A percentile compares a stretch with the other conserved stretches of the same genome.
Conservation (phyloP, 176 grass and related monocot species). For the Rhipidocladum racemiflorum region DNA sequence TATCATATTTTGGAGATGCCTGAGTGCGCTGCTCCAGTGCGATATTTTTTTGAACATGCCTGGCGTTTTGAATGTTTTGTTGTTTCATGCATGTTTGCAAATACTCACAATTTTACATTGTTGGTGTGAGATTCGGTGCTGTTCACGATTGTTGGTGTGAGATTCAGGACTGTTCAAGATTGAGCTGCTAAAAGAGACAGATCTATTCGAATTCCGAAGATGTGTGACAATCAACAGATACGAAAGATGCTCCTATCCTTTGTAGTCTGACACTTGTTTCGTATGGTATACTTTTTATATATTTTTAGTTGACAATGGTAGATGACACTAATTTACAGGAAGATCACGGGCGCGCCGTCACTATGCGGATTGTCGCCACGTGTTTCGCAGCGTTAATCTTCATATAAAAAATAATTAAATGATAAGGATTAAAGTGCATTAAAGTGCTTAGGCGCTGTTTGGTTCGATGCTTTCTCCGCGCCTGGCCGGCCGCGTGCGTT, state of each 20-base stretch:
- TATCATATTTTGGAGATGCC: neutral
- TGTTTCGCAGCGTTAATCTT: no score
- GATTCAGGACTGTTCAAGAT: neutral
- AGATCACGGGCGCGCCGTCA: no score
- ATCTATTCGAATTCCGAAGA: neutral
- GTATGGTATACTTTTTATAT: constrained; percentile 48
- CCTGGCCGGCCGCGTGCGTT: no score
- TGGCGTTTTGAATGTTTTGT: neutral
- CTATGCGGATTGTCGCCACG: no score
- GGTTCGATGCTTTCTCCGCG: no score
- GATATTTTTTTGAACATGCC: neutral
- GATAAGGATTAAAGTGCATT: no score
- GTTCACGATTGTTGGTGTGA: neutral
- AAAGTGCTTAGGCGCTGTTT: no score
- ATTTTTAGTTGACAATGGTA: constrained; percentile 34
- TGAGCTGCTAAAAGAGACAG: neutral
- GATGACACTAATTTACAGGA: neutral
- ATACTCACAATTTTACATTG: neutral
- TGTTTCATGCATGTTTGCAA: neutral
- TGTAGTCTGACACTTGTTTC: constrained; percentile 21
- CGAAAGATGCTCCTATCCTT: neutral
- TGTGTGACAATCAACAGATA: neutral
- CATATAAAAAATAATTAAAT: no score
- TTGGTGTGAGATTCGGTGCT: neutral
- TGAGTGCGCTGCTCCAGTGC: neutral